Conservation (phyloP, 1,284 basidiomycete genomes). For the Tremellales sp. region DNA sequence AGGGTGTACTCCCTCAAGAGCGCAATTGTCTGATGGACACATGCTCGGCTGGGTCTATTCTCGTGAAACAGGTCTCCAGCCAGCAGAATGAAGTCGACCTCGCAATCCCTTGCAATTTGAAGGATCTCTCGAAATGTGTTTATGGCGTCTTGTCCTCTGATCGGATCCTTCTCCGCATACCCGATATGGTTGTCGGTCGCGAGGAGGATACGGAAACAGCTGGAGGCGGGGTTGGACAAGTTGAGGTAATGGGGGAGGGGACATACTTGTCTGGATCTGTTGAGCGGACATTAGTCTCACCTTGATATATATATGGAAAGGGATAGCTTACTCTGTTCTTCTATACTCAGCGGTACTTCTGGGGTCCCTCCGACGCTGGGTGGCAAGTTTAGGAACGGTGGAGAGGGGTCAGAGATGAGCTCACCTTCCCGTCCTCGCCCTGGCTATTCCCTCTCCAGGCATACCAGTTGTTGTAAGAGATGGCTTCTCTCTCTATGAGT, state of each 20-base stretch:
- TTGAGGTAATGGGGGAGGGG: background rate
- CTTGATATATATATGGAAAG: slow-evolving; percentile 5
- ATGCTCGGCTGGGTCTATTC: slow-evolving; percentile 87
- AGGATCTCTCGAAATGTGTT: slow-evolving; percentile 93
- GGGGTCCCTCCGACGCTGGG: background rate
- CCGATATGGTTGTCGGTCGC: slow-evolving; percentile 97
- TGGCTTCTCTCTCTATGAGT: too few relatives aligned
- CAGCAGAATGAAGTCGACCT: slow-evolving; percentile 90
- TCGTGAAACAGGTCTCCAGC: slow-evolving; percentile 98
- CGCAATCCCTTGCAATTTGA: slow-evolving; percentile 78
- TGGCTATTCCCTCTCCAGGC: slow-evolving; percentile 8
- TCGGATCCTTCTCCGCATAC: slow-evolving; percentile 88
- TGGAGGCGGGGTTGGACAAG: slow-evolving; percentile 10
- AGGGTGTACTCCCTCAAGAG: slow-evolving; percentile 86
- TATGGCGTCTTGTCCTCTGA: slow-evolving; percentile 91
- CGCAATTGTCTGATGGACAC: slow-evolving; percentile 82
- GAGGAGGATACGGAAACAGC: slow-evolving; percentile 70
- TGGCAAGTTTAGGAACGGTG: background rate
- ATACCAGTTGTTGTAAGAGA: too few relatives aligned
- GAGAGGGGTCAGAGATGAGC: background rate
- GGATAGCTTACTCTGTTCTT: slow-evolving; percentile 24
- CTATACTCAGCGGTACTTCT: slow-evolving; percentile 32
- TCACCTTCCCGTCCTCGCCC: slow-evolving; percentile 6
- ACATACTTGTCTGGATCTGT: slow-evolving; percentile 32
- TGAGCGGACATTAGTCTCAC: slow-evolving; percentile 2